Evolutionary conservation across 2,329 filamentous ascomycete genomes (phyloP).

Genomic region (Trichophyton schoenleinii): DNA sequence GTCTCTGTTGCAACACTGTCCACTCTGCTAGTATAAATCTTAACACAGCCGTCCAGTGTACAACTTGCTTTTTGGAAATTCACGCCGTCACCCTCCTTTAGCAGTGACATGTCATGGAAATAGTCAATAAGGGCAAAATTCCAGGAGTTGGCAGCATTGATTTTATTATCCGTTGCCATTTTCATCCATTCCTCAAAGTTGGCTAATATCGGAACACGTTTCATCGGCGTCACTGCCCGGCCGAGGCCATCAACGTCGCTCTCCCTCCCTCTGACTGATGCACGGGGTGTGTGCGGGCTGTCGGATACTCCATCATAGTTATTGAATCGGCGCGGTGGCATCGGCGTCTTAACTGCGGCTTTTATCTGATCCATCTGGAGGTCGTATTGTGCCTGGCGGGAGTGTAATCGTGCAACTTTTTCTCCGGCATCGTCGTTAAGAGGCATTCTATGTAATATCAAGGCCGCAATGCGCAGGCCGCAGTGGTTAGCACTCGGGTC

Average conservation of each 20-base stretch:
- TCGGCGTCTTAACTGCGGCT: constrained; percentile 40
- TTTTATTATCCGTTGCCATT: constrained; percentile 99
- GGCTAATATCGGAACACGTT: constrained; percentile 84
- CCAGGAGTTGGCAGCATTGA: constrained; percentile 97
- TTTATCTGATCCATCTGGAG: constrained; percentile 87
- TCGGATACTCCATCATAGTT: constrained; percentile 25
- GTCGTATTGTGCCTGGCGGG: constrained; percentile 76
- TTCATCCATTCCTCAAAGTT: constrained; percentile 99
- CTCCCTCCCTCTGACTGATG: constrained; percentile 24
- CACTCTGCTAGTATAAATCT: constrained; percentile 96
- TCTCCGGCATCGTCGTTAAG: constrained; percentile 92
- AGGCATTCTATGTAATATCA: constrained; percentile 55
- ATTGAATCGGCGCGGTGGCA: constrained; percentile 25
- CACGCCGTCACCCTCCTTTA: constrained; percentile 92
- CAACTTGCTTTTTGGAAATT: constrained; percentile 99
- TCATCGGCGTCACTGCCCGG: constrained; percentile 80
- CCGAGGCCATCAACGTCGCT: constrained; percentile 51
- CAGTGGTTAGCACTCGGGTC: neutral
- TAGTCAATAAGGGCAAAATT: constrained; percentile 99
- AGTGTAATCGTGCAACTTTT: constrained; percentile 76
- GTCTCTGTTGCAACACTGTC: constrained; percentile 98
- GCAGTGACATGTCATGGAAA: constrained; percentile 95
- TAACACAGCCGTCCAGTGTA: constrained; percentile 93
- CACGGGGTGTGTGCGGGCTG: constrained; percentile 41
- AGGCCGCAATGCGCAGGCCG: neutral